A percentile compares a stretch with the other conserved stretches of the same genome.
phyloP scores from a whole-genome alignment of 2,329 filamentous ascomycete genomes.

The Fusarium bulbicola region DNA sequence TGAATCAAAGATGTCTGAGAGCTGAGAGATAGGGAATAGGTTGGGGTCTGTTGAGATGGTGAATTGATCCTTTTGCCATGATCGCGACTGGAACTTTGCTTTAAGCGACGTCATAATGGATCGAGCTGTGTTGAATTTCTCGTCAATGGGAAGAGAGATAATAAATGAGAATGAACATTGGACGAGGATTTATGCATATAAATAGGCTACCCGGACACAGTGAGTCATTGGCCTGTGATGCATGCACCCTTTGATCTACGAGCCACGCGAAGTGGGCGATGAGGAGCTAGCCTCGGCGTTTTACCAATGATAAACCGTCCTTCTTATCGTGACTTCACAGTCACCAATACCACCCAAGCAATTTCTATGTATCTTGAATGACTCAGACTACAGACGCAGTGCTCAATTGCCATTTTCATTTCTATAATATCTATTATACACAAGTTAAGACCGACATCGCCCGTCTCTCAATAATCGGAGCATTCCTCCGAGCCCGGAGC shows the following conservation, averaged over 20 bases:
- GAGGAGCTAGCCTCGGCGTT: neutral
- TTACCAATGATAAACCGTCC: neutral
- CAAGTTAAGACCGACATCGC: fast-evolving
- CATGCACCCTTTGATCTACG: neutral
- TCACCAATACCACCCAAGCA: fast-evolving
- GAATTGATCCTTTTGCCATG: conserved; percentile 58
- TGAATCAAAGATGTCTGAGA: conserved; percentile 59
- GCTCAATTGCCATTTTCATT: fast-evolving
- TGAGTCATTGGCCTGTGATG: neutral
- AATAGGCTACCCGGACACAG: neutral
- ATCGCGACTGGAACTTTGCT: neutral
- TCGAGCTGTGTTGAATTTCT: fast-evolving
- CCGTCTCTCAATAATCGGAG: neutral
- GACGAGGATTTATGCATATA: neutral
- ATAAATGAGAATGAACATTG: fast-evolving
- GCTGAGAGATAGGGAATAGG: conserved; percentile 57
- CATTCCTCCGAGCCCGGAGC: neutral
- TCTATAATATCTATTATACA: neutral
- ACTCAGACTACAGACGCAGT: neutral
- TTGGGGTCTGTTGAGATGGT: conserved; percentile 63
- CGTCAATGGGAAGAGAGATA: fast-evolving
- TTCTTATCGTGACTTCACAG: fast-evolving
- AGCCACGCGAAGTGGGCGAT: neutral
- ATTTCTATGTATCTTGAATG: fast-evolving
- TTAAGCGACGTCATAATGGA: neutral